Evolutionary conservation across 164 flowering plant species (phyloP), one percentile per base, ranked within the genome.

Genomic region (Amborella trichopoda): DNA sequence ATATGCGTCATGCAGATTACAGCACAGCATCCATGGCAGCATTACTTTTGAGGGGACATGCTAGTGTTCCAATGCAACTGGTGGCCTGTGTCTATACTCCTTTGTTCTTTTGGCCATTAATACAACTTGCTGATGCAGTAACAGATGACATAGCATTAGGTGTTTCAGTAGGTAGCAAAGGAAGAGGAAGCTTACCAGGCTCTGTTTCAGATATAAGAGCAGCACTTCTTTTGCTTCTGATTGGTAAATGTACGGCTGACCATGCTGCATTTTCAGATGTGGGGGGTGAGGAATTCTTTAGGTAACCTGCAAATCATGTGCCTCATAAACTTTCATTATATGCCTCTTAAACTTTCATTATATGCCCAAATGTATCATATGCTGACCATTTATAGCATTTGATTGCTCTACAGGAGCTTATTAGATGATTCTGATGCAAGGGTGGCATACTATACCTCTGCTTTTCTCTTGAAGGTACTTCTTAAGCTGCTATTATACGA

Each of bases 151-250:
- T 88, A 49, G 82, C 95, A 22, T 65, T 85, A 26, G 96, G 99
- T 44, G 89, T 93, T 54, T 87, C 99, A 56, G 99, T 93, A 52
- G 99, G 99, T 50, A 93, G 95, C 74, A 79, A 88, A 70, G 99
- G 95, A 58, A 81, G 89, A 56, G 99, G 95, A 44, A 88, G 83
- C 66, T 58, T 82, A 28, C 91, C 99, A 24, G 99, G 99, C 59
- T 83, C 96, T 43, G 71, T 91, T 34, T 85, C 99, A 22, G 99
- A 93, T 52, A 88, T 88, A 38, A 67, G 99, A 22, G 90, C 99
- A 38, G 73, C 94, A 30, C 93, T 93, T 62, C 73, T 93, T 40
- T 66, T 88, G 63, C 94, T 93, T 63, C 62, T 93, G 41, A 82
- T 88, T 56, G 96, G 95, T 28, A 93, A 88, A 73, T 93, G 99